A percentile compares a stretch with the other conserved stretches of the same genome.
Evolutionary conservation across 192 early-diverging fungal genomes (phyloP).

Genomic region (Backusella liffmaniae): DNA sequence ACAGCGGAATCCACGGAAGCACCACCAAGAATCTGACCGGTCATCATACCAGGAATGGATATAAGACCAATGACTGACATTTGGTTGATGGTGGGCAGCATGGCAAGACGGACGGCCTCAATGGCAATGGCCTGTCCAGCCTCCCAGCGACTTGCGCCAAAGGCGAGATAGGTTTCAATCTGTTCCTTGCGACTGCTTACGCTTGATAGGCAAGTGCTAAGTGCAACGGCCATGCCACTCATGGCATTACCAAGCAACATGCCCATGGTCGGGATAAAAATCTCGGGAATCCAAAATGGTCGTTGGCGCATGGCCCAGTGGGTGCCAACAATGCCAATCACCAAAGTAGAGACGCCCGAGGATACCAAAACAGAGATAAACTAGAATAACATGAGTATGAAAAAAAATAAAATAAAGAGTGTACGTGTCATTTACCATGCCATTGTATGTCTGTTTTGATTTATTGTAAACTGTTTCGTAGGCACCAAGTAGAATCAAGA

Average conservation of each 20-base stretch:
- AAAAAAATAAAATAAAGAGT: not conserved
- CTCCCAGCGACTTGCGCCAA: conserved; percentile 86
- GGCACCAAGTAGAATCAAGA: conserved; percentile 62
- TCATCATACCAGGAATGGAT: conserved; percentile 89
- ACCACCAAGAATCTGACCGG: conserved; percentile 82
- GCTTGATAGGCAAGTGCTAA: conserved; percentile 58
- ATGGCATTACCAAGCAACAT: conserved; percentile 86
- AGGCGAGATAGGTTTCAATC: conserved; percentile 53
- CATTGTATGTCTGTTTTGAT: conserved; percentile 65
- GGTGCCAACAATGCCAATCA: conserved; percentile 61
- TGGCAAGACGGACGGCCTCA: conserved; percentile 69
- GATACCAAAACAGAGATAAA: conserved; percentile 50
- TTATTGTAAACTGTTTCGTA: conserved; percentile 73
- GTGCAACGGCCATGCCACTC: conserved; percentile 70
- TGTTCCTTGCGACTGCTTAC: conserved; percentile 40
- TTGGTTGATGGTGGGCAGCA: conserved; percentile 79
- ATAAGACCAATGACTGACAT: conserved; percentile 87
- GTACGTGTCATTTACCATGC: conserved; percentile 58
- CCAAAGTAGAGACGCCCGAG: conserved; percentile 46
- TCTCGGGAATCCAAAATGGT: conserved; percentile 69
- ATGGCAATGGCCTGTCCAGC: conserved; percentile 69
- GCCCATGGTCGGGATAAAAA: conserved; percentile 87
- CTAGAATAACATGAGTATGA: conserved; percentile 26
- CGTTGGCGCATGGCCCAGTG: conserved; percentile 68
- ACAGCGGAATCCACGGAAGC: conserved; percentile 78